Evolutionary conservation across 495 filamentous ascomycete species (phyloP).

Genomic region (Saxophila tyrrhenica): DNA sequence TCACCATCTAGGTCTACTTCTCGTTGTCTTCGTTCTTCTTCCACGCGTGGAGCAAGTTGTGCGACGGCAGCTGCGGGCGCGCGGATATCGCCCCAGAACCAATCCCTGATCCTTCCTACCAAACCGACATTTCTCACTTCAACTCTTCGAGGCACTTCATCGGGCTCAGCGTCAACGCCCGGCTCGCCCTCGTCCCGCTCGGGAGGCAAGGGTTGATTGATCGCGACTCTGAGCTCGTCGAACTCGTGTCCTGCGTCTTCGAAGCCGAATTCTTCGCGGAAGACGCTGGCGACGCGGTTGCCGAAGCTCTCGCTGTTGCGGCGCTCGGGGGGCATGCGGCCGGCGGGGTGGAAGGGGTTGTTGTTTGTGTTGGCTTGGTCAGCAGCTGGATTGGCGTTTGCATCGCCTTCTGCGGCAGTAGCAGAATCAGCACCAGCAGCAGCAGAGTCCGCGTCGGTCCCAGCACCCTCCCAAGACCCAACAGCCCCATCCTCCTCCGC

Average conservation of each 20-base stretch:
- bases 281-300: constrained; percentile 7
- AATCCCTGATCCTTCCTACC: constrained; percentile 30
- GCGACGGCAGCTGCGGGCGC: constrained; percentile 25
- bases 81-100: constrained; percentile 53
- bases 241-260: constrained; percentile 7
- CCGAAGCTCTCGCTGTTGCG: constrained; percentile 4
- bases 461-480: neutral
- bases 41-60: constrained; percentile 26
- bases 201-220: neutral
- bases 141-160: neutral
- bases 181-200: neutral
- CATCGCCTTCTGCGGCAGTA: neutral
- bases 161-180: neutral
- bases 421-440: neutral
- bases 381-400: neutral
- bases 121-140: neutral
- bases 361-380: neutral
- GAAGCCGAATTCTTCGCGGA: constrained; percentile 12
- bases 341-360: constrained; percentile 15
- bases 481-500: neutral
- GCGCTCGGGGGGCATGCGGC: neutral
- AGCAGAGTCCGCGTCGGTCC: neutral
- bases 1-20: constrained; percentile 41
- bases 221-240: neutral
- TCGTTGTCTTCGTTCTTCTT: constrained; percentile 40